Evolutionary conservation across 2,329 filamentous ascomycete genomes (phyloP), one percentile per base, ranked within the genome.

Genomic region (Chaetomiaceae sp.): DNA sequence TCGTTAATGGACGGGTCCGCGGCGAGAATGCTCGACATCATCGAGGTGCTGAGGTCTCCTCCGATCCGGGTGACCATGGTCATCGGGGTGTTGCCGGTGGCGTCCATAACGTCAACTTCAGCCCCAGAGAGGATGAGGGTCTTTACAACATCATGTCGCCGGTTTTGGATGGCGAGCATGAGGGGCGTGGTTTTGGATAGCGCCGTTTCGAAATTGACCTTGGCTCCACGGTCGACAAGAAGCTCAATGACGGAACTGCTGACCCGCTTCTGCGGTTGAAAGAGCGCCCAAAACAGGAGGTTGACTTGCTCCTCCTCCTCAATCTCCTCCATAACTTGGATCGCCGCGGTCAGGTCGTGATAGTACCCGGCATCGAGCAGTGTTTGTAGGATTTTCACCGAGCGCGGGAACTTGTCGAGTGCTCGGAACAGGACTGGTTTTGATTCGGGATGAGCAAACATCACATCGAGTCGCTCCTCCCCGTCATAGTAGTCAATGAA

Each of bases 241-340:
- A 81, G 66, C 56, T 78, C 72, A 51, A 87, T 78, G 38, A 86
- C 68, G 4, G 71, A 65, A 30, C 77, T 80, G 65, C 80, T 84
- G 46, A 86, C 74, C 55, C 75, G 76, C 65, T 85, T 86, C 57
- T 84, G 80, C 0, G 80, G 79, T 57, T 85, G 81, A 6, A 80
- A 68, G 47, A 87, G 71, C 0, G 80, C 75, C 83, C 83, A 87
- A 46, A 78, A 69, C 7, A 87, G 67, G 2, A 84, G 69, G 1
- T 79, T 79, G 40, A 83, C 73, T 9, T 72, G 68, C 64, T 87
- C 83, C 3, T 73, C 69, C 32, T 78, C 75, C 1, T 76, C 73
- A 0, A 75, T 55, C 10, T 75, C 71, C 0, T 75, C 68, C 51
- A 77, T 67, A 2, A 80, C 69, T 2, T 66, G 69, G 48, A 66